Evolutionary conservation across 2,329 filamentous ascomycete species (phyloP), one percentile per base, ranked within the genome.

Genomic region (Beauveria sp.): DNA sequence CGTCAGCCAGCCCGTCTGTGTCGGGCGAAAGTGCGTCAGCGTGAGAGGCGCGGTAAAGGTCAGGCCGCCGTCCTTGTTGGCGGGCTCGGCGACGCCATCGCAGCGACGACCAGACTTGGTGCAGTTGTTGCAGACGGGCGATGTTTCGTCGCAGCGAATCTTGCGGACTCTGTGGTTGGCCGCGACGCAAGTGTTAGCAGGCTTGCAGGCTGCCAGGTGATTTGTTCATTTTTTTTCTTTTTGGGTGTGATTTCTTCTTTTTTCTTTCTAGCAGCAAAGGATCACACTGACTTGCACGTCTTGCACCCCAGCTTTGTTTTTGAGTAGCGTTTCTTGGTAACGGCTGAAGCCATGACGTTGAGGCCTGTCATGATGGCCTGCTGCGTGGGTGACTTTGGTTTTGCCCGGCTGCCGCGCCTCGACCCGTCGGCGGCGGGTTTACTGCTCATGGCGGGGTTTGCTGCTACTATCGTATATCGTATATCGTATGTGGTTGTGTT

Each of bases 31-130:
- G 57, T 65, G 61, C 1, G 65, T 62, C 24, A 63, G 59, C 14
- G 65, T 66, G 38, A 66, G 45, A 2, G 65, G 65, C 18, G 61
- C 61, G n/a, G 59, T 61, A 38, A 45, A 77, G 67, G 62, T 60
- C 3, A 63, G 38, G 18, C 53, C 49, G 45, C 61, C 61, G 40
- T 46, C 40, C n/a, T 59, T 59, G 51, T 55, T 61, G 14, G n/a
- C 46, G 5, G 55, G 58, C 18, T 58, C 51, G 42, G 59, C 60
- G 49, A 65, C 65, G 20, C 64, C 65, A 46, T 65, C 64, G 34
- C 64, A 66, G 50, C 62, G 54, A 4, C 62, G 62, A 20, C 64
- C 61, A 6, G 62, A 62, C 56, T 57, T 64, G 10, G 38, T 64
- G 56, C 65, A 66, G 49, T 65, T 65, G 52, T 61, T 62, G 49